These are phyloP conservation scores for Kalmusia sp. DNA, from an alignment of 2,329 filamentous ascomycete species.

Conservation along the genomic window DNA sequence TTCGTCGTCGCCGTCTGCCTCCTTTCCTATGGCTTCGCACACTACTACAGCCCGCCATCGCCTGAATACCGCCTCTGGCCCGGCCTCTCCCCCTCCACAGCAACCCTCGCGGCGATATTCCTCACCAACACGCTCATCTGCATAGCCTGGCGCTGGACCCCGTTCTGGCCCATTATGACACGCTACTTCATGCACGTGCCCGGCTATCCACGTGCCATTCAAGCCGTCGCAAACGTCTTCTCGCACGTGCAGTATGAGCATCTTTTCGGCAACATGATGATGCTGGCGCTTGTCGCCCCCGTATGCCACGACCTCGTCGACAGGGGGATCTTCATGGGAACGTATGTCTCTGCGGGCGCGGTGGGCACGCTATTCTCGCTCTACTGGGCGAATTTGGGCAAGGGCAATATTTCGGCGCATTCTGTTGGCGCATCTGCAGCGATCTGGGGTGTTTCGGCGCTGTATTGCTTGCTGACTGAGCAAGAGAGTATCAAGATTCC, in stretches of 20 bases:
- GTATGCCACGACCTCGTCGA: conserved; percentile 44
- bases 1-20: conserved; percentile 38
- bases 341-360: conserved; percentile 43
- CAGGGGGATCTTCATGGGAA: conserved; percentile 42
- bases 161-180: conserved; percentile 71
- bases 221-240: conserved; percentile 70
- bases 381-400: conserved; percentile 43
- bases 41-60: conserved; percentile 41
- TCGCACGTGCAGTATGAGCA: conserved; percentile 72
- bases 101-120: conserved; percentile 66
- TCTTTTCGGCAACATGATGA: conserved; percentile 65
- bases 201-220: conserved; percentile 66
- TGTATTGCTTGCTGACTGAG: conserved; percentile 42
- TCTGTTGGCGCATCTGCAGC: conserved; percentile 43
- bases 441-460: conserved; percentile 39
- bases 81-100: conserved; percentile 39
- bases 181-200: conserved; percentile 58
- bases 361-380: conserved; percentile 37
- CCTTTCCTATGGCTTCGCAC: conserved; percentile 33
- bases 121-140: conserved; percentile 65
- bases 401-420: conserved; percentile 34
- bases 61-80: conserved; percentile 41
- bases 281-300: conserved; percentile 71
- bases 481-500: conserved; percentile 40
- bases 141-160: conserved; percentile 68